Conservation (phyloP, 345 rosid species). For the Eucalyptus regnans region DNA sequence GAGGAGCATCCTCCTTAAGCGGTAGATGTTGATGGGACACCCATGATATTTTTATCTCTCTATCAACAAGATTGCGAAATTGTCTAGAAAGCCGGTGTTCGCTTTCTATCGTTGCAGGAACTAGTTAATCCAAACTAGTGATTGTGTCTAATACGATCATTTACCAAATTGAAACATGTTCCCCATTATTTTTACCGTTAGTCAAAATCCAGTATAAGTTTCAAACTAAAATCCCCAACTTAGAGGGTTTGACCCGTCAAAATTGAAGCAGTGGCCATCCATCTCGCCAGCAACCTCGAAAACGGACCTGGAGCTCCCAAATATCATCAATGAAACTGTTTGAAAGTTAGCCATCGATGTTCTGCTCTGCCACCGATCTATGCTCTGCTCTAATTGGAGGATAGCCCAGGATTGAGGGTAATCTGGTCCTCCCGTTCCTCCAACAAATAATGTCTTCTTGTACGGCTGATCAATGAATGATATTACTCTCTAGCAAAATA, state of each 20-base stretch:
- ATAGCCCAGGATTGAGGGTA: too few species aligned
- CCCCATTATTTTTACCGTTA: too few species aligned
- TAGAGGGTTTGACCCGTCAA: background rate
- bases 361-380: background rate
- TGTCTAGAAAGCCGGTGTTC: background rate
- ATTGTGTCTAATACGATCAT: background rate
- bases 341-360: background rate
- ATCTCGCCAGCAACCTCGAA: background rate
- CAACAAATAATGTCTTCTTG: too few species aligned
- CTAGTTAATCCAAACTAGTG: background rate
- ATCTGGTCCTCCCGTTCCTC: too few species aligned
- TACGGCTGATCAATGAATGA: too few species aligned
- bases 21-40: rapidly evolving
- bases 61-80: background rate
- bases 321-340: background rate
- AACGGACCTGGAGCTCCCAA: background rate
- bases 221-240: too few species aligned
- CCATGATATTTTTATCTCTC: too few species aligned
- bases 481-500: too few species aligned
- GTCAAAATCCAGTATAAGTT: background rate
- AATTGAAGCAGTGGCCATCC: background rate
- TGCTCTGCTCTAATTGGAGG: too few species aligned
- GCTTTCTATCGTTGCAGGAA: background rate
- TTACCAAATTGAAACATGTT: background rate
- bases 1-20: too few species aligned